Percentiles rank a stretch among this genome's conserved stretches.
Evolutionary conservation across 352 stramenopile species (phyloP).

Genomic region (Globisporangium nagaii): DNA sequence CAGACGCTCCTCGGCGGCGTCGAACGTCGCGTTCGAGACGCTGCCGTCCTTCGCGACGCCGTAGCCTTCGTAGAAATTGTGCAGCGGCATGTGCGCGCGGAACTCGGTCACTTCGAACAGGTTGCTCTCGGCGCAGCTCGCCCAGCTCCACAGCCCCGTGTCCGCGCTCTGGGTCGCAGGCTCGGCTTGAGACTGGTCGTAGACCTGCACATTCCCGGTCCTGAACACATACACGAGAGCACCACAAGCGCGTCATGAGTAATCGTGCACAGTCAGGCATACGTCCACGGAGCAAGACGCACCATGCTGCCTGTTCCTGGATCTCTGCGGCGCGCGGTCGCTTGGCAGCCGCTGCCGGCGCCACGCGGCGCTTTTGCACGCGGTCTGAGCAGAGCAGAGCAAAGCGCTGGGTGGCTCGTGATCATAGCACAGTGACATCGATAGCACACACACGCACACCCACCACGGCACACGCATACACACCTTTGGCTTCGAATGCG

Average conservation of each 20-base stretch:
- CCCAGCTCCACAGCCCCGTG: conserved; percentile 55
- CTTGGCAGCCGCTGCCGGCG: conserved; percentile 16
- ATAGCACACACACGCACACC: background rate
- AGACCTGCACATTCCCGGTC: conserved; percentile 57
- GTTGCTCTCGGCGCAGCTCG: conserved; percentile 39
- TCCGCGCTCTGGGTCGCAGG: conserved; percentile 4
- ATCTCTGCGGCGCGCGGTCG: conserved; percentile 11
- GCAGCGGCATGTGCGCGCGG: conserved; percentile 64
- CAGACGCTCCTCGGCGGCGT: conserved; percentile 55
- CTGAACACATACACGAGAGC: no score
- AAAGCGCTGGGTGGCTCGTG: background rate
- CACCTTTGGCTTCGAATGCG: conserved; percentile 75
- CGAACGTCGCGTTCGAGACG: conserved; percentile 46
- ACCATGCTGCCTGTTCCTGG: conserved; percentile 39
- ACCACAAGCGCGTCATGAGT: no score
- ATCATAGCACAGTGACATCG: background rate
- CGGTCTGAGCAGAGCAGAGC: conserved; percentile 20
- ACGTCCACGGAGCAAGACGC: background rate
- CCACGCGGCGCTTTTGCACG: conserved; percentile 26
- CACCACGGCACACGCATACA: background rate
- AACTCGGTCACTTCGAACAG: conserved; percentile 74
- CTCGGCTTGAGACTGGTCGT: conserved; percentile 34
- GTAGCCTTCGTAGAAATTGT: conserved; percentile 80
- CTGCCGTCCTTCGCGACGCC: conserved; percentile 39
- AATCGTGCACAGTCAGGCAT: background rate